Base-by-base conservation (phyloP, 371 early-diverging fungal genomes). In the Mucor plumbeus region DNA sequence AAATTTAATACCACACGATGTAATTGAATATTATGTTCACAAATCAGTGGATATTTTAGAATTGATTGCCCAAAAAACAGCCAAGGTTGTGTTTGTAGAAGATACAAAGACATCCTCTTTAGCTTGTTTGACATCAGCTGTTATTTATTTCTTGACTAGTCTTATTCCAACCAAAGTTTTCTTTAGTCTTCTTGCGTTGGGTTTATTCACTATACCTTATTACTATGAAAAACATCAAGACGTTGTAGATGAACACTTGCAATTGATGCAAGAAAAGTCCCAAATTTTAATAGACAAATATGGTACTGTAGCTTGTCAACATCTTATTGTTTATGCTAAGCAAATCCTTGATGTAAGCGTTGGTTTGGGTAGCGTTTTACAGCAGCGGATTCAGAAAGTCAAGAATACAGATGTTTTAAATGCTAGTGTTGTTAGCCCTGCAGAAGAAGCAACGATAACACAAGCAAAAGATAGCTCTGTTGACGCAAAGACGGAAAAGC, bases 61-160 rank as follows among this genome's bases (percentile, higher is more conserved):
- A 43, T 63, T 75, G 26, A 34, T 81, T 21, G 65, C 76, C 6
- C 76, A 75, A 31, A 73, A 81, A 68, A 65, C 81, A 14, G 80
- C 80, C 39, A 78, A 77, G 62, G 67, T 86, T 26, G 73, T 86
- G 1, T 58, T 81, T 48, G 74, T 86, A 39, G 74, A 86, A 62
- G 78, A 86, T 48, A 81, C 76, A 63, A 74, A 61, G 15, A 21
- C 13, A 13, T 63, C 67, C 34, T 59, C 33, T 8, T 15, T 43
- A 15, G 63, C 47, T 26, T 71, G 59, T 41, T 15, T 33, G 10
- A 14, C 38, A 11, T 71, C 59, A 31, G 62, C 17, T 33, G 26
- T 58, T 26, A 59, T 63, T 53, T 71, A 67, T 31, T 39, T 50
- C 9, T 36, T 62, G 5, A 43, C 71, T 43, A 59, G 67, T 21